Evolutionary conservation across 345 rosid species (phyloP).

Genomic region (Gossypium anomalum): DNA sequence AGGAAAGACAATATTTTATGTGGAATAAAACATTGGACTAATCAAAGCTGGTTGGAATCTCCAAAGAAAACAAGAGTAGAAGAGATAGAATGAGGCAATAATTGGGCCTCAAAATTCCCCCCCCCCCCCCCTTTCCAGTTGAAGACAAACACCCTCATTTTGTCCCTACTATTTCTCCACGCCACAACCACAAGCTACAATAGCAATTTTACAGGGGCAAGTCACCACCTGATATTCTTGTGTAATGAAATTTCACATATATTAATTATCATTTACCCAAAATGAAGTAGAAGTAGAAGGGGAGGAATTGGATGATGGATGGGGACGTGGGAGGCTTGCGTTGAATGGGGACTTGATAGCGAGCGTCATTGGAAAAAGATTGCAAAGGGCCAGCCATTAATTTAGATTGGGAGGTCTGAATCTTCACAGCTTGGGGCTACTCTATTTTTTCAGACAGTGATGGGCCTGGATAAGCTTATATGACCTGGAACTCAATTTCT

Average conservation of each 20-base stretch:
- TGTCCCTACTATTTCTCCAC: background rate
- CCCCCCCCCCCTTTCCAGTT: background rate
- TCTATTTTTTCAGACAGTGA: background rate
- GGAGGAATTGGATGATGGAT: background rate
- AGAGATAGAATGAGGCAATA: conserved; percentile 2
- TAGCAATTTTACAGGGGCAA: conserved; percentile 3
- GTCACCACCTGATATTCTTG: background rate
- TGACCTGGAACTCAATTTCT: no score
- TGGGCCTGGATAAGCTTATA: background rate
- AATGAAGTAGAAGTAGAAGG: no score
- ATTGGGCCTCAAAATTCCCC: background rate
- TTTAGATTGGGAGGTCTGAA: background rate
- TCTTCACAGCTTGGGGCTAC: background rate
- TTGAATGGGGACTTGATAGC: background rate
- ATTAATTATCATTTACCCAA: no score
- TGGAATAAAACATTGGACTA: background rate
- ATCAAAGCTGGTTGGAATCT: conserved; percentile 15
- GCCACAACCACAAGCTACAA: conserved; percentile 13
- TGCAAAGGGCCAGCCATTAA: background rate
- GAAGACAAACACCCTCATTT: conserved; percentile 4
- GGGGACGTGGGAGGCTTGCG: conserved; percentile 18
- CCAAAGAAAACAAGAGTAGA: background rate
- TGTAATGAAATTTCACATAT: no score
- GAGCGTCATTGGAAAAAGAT: background rate
- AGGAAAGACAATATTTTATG: no score